A percentile compares a stretch with the other conserved stretches of the same genome.
These are phyloP conservation scores for Calvatia gigantea DNA, from an alignment of 768 basidiomycete species.

Conservation along the genomic window DNA sequence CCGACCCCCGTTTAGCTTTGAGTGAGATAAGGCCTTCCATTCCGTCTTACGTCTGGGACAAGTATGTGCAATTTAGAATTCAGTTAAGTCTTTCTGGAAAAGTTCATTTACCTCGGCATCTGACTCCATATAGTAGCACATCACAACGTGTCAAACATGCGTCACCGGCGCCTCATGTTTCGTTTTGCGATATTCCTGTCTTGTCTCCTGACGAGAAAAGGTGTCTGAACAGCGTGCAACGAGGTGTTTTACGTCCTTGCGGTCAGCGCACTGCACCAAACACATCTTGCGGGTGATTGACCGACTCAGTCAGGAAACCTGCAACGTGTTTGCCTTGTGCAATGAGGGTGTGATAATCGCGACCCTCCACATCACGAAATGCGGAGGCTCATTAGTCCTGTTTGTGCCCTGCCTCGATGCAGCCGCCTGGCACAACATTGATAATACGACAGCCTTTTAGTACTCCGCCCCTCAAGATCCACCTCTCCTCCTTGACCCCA, in stretches of 20 bases:
- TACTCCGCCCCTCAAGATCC: slow-evolving; percentile 15
- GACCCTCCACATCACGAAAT: slow-evolving; percentile 10
- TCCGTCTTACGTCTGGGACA: not conserved
- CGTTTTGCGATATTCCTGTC: slow-evolving; percentile 3
- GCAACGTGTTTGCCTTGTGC: slow-evolving; percentile 17
- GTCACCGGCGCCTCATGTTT: slow-evolving; percentile 8
- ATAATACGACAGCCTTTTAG: slow-evolving; percentile 28
- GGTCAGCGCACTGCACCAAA: not conserved
- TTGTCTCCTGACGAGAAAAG: not conserved
- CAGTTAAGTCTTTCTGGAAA: not conserved
- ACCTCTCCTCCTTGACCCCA: slow-evolving; percentile 15
- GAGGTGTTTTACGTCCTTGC: slow-evolving; percentile 1
- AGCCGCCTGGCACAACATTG: slow-evolving; percentile 39
- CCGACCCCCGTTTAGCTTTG: not conserved
- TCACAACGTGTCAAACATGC: slow-evolving; percentile 11
- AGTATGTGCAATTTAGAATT: not conserved
- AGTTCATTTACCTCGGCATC: not conserved
- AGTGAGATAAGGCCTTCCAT: not conserved
- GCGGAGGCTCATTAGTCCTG: slow-evolving; percentile 4
- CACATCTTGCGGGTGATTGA: not conserved
- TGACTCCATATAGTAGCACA: not conserved
- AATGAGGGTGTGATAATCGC: slow-evolving; percentile 16
- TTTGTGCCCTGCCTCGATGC: slow-evolving; percentile 35
- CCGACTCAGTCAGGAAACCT: not conserved
- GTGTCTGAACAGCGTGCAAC: not conserved